Conservation (phyloP, 331 rosid genomes). For the Dryas integrifolia region DNA sequence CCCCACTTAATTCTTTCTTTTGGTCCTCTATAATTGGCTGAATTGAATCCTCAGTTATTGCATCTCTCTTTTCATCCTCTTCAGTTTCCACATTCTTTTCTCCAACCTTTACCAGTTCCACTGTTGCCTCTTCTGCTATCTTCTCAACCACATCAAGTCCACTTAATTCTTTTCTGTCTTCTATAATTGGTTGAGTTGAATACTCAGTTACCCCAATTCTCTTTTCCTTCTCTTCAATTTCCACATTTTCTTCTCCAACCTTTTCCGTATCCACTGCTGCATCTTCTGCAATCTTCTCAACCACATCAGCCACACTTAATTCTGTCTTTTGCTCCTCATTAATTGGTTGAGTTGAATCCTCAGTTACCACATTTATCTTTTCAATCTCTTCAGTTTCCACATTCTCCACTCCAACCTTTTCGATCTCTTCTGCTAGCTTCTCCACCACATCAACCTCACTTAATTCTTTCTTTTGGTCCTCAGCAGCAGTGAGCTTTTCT, state of each 20-base stretch:
- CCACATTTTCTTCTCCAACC: conserved; percentile 28
- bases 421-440: conserved; percentile 34
- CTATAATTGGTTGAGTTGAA: conserved; percentile 18
- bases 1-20: conserved; percentile 25
- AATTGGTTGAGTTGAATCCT: conserved; percentile 23
- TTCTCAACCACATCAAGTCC: conserved; percentile 28
- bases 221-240: conserved; percentile 32
- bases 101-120: conserved; percentile 35
- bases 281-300: conserved; percentile 32
- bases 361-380: conserved; percentile 21
- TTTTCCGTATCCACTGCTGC: conserved; percentile 33
- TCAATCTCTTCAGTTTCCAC: conserved; percentile 31
- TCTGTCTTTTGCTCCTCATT: conserved; percentile 28
- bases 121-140: conserved; percentile 33
- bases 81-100: conserved; percentile 22
- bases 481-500: conserved; percentile 29
- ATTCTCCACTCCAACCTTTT: conserved; percentile 36
- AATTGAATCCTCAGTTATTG: conserved; percentile 15
- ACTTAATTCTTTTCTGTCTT: conserved; percentile 28
- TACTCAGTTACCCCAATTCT: conserved; percentile 24
- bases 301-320: conserved; percentile 20
- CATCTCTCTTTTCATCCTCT: conserved; percentile 33
- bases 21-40: conserved; percentile 27
- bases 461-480: conserved; percentile 43
- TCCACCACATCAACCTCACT: conserved; percentile 29